Evolutionary conservation across 305 asterid species (phyloP).

Genomic region (Plantago lanceolata): DNA sequence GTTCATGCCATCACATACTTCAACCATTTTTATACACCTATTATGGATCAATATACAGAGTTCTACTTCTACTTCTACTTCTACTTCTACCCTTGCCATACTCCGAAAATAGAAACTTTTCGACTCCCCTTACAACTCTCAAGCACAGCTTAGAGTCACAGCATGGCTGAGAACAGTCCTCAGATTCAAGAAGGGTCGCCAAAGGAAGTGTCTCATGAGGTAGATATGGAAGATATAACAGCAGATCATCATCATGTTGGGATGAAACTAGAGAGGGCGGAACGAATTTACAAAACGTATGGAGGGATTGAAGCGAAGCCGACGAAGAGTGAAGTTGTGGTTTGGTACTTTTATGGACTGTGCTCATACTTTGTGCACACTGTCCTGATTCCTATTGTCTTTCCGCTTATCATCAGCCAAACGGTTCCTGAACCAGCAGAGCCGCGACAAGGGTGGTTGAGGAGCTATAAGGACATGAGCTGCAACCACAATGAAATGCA

Average conservation of each 20-base stretch:
- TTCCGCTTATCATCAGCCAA: slow-evolving; percentile 76
- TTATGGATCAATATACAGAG: not conserved
- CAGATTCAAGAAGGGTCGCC: not conserved
- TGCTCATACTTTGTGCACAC: slow-evolving; percentile 79
- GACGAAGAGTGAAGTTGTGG: slow-evolving; percentile 48
- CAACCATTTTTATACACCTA: slow-evolving; percentile 5
- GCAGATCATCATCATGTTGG: slow-evolving; percentile 22
- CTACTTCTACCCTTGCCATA: slow-evolving; percentile 10
- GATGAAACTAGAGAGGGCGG: slow-evolving; percentile 33
- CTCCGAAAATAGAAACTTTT: not conserved
- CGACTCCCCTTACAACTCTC: not conserved
- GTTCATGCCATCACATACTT: slow-evolving; percentile 1
- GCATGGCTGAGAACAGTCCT: slow-evolving; percentile 10
- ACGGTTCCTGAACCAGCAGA: slow-evolving; percentile 45
- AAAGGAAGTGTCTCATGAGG: slow-evolving; percentile 3
- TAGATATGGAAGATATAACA: not conserved
- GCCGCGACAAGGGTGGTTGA: slow-evolving; percentile 62
- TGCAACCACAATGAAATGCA: slow-evolving; percentile 51
- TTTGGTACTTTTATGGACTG: slow-evolving; percentile 74
- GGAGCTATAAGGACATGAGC: slow-evolving; percentile 42
- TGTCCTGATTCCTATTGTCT: slow-evolving; percentile 68
- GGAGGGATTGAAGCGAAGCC: slow-evolving; percentile 36
- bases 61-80: too few relatives aligned
- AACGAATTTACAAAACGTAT: slow-evolving; percentile 23
- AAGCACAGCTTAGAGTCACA: not conserved